Base-by-base conservation (phyloP, 768 basidiomycete genomes). In the Candolleomyces eurysporus region DNA sequence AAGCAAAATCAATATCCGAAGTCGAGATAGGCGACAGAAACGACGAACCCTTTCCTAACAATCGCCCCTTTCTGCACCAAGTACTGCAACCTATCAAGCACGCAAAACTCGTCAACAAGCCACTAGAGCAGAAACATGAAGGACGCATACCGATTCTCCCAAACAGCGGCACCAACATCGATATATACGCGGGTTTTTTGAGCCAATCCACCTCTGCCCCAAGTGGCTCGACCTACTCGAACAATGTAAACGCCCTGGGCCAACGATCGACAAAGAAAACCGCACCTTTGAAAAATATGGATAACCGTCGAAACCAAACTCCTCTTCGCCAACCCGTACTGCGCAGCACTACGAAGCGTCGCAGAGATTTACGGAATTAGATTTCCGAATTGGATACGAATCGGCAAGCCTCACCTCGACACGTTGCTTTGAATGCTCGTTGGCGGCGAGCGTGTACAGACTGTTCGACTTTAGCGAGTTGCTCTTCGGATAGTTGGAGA, bases 121-220 rank as follows among this genome's bases (percentile, higher is more conserved):
- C 26, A 26, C 26, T 2, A 43, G 42, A 11, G 11, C 42, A 43
- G n/a, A 2, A 5, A 43, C 11, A n/a, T 5, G 5, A 13, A 43
- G 11, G n/a, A 43, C 42, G 63, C 45, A 26, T 50, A 87, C 88
- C 92, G 80, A 73, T 94, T 94, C 72, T 94, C 92, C 69, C 93
- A 95, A 61, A 94, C 89, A 5, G 86, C 67, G 61, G 88, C 81
- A 8, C 86, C 90, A 4, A 89, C 90, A 68, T 86, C 86, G 75
- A 94, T 94, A 59, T 82, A 69, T 93, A 96, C 4, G 88, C 92
- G 1, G 93, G 93, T n/a, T 93, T 81, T 69, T 88, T 91, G 71
- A 86, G 74, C 78, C 85, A 88, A 73, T 96, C 93, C 67, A 94
- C 91, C 62, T 81, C 81, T 54, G 94, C 94, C 36, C 92, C 93